Evolutionary conservation across 805 yeast species (phyloP).

Genomic region (Candida rishiriensis): DNA sequence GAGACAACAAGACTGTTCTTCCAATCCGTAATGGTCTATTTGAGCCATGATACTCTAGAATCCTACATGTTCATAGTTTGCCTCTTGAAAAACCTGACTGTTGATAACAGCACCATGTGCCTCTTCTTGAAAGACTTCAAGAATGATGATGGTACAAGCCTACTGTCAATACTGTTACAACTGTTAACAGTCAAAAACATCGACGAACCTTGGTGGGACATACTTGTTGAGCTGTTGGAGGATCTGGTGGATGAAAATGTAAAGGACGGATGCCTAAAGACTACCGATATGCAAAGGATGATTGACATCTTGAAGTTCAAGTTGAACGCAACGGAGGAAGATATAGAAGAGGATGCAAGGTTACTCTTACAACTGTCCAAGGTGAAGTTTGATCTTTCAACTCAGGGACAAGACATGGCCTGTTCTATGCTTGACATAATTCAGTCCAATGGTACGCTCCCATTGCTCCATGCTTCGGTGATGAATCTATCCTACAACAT

Average conservation of each 20-base stretch:
- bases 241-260: constrained; percentile 4
- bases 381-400: constrained; percentile 5
- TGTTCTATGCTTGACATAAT: no score
- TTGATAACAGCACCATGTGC: neutral
- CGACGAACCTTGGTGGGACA: constrained; percentile 3
- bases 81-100: constrained; percentile 1
- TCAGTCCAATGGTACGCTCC: constrained; percentile 1
- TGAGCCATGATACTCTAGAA: neutral
- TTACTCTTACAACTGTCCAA: constrained; percentile 6
- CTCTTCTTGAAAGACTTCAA: neutral
- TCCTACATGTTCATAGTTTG: neutral
- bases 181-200: neutral
- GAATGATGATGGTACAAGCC: neutral
- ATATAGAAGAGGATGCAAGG: neutral
- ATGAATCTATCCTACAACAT: constrained; percentile 15
- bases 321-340: no score
- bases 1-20: neutral
- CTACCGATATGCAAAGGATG: neutral
- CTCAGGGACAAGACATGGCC: no score
- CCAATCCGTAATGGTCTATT: neutral
- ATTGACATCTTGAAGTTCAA: neutral
- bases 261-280: neutral
- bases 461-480: constrained; percentile 6
- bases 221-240: constrained; percentile 6
- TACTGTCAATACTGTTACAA: neutral